Evolutionary conservation across 805 yeast genomes (phyloP), one percentile per base, ranked within the genome.

Genomic region (Wickerhamiella kurtzmanii): DNA sequence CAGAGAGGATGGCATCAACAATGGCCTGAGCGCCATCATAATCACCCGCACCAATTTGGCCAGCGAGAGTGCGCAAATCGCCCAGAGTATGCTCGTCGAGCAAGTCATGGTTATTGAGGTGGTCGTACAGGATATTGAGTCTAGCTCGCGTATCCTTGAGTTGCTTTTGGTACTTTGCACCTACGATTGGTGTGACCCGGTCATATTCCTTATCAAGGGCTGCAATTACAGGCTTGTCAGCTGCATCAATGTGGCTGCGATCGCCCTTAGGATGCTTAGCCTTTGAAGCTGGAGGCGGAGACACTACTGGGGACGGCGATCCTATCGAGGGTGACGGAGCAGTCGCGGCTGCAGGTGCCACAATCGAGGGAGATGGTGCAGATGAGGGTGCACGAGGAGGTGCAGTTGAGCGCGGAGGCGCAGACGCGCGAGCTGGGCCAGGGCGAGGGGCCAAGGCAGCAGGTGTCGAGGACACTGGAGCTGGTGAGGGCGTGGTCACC

Each of bases 91-190:
- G 77, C 17, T 65, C 68, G 3, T 81, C 70, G 54, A 86, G 64
- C 20, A 79, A 64, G 43, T 81, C 89, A 47, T 74, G 76, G 55
- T 79, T 82, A 60, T 82, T 81, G 65, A 92, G 73, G 56, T 80
- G 86, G 55, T 79, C 87, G 61, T 74, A 86, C 52, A 92, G 68
- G 45, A 85, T 73, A 52, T 77, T 74, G 48, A 92, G 65, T 62
- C 97, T 77, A 68, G 82, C 81, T 55, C 80, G 89, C 60, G 94
- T 78, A 62, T 89, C 97, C 41, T 65, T 68, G 45, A 82, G 73
- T 58, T 86, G 96, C 51, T 77, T 80, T 22, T 73, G 62, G 58
- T 75, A 85, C 60, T 76, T 78, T 44, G 77, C 82, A 21, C 95
- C 95, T 39, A 86, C 74, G 41, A 71, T 68, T 16, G 94, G 89